Percentiles rank a stretch among this genome's conserved stretches.
Conservation (phyloP, 163 green algal genomes). For the Scenedesmus sp. region DNA sequence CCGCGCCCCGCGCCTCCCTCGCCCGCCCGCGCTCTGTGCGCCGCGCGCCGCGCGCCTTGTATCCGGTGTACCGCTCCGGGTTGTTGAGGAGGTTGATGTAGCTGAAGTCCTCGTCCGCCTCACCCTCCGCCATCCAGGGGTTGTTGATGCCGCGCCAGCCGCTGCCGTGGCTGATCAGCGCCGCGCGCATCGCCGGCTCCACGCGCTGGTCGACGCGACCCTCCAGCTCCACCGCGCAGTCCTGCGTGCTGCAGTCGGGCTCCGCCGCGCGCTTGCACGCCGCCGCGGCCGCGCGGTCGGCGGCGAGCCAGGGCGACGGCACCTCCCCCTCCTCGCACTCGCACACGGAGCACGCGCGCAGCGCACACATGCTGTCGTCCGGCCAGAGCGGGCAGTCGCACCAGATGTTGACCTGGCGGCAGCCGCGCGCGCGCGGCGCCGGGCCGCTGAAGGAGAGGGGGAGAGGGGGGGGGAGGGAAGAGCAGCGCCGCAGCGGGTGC, state of each 20-base stretch:
- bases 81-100: slow-evolving; percentile 98
- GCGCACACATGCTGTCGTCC: slow-evolving; percentile 81
- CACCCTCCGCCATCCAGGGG: slow-evolving; percentile 88
- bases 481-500: too few relatives aligned
- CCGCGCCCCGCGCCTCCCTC: too few relatives aligned
- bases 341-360: slow-evolving; percentile 83
- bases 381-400: slow-evolving; percentile 95
- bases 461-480: too few relatives aligned
- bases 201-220: slow-evolving; percentile 42
- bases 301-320: slow-evolving; percentile 73
- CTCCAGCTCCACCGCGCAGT: slow-evolving; percentile 49
- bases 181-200: slow-evolving; percentile 38
- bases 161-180: slow-evolving; percentile 49
- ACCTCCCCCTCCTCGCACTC: slow-evolving; percentile 85
- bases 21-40: too few relatives aligned
- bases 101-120: slow-evolving; percentile 73
- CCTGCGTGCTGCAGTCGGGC: slow-evolving; percentile 36
- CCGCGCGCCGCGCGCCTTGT: slow-evolving; percentile 43
- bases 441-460: too few relatives aligned
- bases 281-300: slow-evolving; percentile 20
- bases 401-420: slow-evolving; percentile 90
- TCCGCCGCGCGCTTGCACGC: slow-evolving; percentile 14
- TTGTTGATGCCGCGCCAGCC: slow-evolving; percentile 91
- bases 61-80: slow-evolving; percentile 94
- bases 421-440: too few relatives aligned